Base-by-base conservation (phyloP, 208 protist genomes). In the Ichthyophonus hoferi region DNA sequence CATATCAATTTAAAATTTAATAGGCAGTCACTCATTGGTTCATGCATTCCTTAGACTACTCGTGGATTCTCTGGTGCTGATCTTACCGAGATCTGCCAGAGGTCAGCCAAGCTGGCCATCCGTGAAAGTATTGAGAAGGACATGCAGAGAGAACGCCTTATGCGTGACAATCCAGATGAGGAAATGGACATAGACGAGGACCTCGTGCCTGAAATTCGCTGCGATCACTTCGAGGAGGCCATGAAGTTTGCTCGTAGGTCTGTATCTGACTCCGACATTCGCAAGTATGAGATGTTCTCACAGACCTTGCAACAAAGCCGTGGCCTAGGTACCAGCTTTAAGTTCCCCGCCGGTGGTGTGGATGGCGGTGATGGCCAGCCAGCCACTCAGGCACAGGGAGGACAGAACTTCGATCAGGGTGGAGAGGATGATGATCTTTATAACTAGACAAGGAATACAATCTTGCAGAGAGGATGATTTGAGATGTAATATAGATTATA, bases 1-100 rank as follows among this genome's bases (percentile, higher is more conserved):
- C n/a, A n/a, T n/a, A n/a, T n/a, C n/a, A n/a, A n/a, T n/a, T n/a
- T n/a, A n/a, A n/a, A n/a, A n/a, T n/a, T n/a, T n/a, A n/a, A n/a
- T n/a, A n/a, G n/a, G n/a, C n/a, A n/a, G n/a, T n/a, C n/a, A n/a
- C n/a, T n/a, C n/a, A n/a, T n/a, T n/a, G n/a, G n/a, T n/a, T n/a
- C n/a, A n/a, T n/a, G n/a, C n/a, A n/a, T n/a, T n/a, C n/a, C n/a
- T n/a, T n/a, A n/a, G n/a, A n/a, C 91, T 2, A 99, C 98, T 2
- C 93, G 99, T 79, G 98, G 98, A 89, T 99, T 99, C 95, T 99
- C 96, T 84, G 99, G 99, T 90, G 99, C 99, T 42, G 99, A 99
- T 94, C 91, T 99, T 12, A 95, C 95, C 79, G 97, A 96, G 88
- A 97, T 98, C 85, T 97, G 95, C 94, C 95, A 98, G 89, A 58